Evolutionary conservation across 371 early-diverging fungal genomes (phyloP).

Genomic region (Saksenaea oblongispora): DNA sequence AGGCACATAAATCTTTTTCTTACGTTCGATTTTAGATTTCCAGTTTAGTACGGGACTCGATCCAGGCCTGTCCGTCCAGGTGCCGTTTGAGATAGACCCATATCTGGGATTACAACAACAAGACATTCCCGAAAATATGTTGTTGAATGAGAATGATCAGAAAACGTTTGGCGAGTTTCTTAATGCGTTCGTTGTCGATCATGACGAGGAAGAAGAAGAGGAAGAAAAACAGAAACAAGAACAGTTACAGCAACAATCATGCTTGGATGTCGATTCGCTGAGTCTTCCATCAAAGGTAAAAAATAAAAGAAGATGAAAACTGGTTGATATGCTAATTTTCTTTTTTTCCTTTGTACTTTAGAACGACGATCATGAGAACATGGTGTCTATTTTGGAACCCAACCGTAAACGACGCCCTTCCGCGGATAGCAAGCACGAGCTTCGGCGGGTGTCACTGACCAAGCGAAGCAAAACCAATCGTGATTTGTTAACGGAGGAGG

Average conservation of each 20-base stretch:
- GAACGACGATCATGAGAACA: neutral
- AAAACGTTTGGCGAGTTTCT: conserved; percentile 13
- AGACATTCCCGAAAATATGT: neutral
- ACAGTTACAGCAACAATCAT: neutral
- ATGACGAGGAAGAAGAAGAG: neutral
- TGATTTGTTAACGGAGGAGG: conserved; percentile 32
- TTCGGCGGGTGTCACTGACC: conserved; percentile 9
- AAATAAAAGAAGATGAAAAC: neutral
- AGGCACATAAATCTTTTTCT: neutral
- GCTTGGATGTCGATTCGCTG: neutral
- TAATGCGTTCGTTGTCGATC: conserved; percentile 4
- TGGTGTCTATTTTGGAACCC: conserved; percentile 5
- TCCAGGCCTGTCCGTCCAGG: conserved; percentile 15
- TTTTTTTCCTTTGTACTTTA: neutral
- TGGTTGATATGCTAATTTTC: neutral
- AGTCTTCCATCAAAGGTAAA: neutral
- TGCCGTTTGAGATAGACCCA: conserved; percentile 13
- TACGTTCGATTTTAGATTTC: conserved; percentile 13
- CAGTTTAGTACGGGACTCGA: conserved; percentile 13
- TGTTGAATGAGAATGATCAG: conserved; percentile 13
- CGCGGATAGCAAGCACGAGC: conserved; percentile 6
- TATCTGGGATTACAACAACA: neutral
- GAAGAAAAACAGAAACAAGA: neutral
- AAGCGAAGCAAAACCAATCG: conserved; percentile 7
- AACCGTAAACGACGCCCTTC: conserved; percentile 6